Conservation (phyloP, 108 stramenopile genomes). For the Skeletonema tropicum region DNA sequence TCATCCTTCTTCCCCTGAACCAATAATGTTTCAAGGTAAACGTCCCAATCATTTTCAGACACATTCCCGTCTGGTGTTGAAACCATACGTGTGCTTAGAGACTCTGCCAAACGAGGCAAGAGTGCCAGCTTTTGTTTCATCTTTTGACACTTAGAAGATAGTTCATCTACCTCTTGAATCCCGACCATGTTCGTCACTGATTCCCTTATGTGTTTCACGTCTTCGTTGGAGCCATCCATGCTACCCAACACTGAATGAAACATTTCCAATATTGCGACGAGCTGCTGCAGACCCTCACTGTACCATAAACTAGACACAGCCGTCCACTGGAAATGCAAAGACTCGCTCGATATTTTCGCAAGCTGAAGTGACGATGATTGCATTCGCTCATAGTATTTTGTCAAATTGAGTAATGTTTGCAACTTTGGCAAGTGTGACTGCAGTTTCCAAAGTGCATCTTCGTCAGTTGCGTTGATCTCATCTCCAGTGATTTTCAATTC, state of each 20-base stretch:
- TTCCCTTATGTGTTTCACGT: background rate
- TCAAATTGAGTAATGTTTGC: conserved; percentile 10
- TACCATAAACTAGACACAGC: conserved; percentile 38
- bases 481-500: background rate
- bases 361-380: conserved; percentile 15
- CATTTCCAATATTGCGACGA: conserved; percentile 10
- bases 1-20: conserved; percentile 66
- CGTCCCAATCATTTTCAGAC: conserved; percentile 60
- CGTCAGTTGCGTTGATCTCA: background rate
- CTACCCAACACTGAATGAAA: background rate
- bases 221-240: background rate
- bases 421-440: conserved; percentile 19
- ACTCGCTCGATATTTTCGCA: conserved; percentile 5
- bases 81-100: conserved; percentile 55
- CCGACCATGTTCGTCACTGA: conserved; percentile 8
- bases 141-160: conserved; percentile 14
- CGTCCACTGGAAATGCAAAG: conserved; percentile 37
- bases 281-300: conserved; percentile 16
- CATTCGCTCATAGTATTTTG: conserved; percentile 38
- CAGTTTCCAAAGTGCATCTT: background rate
- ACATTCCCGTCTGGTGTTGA: conserved; percentile 14
- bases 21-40: conserved; percentile 57
- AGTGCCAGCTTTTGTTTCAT: conserved; percentile 44
- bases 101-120: conserved; percentile 79
- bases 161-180: conserved; percentile 6